Conservation (phyloP, 1,284 basidiomycete genomes). For the Sanguinoderma infundibulare region DNA sequence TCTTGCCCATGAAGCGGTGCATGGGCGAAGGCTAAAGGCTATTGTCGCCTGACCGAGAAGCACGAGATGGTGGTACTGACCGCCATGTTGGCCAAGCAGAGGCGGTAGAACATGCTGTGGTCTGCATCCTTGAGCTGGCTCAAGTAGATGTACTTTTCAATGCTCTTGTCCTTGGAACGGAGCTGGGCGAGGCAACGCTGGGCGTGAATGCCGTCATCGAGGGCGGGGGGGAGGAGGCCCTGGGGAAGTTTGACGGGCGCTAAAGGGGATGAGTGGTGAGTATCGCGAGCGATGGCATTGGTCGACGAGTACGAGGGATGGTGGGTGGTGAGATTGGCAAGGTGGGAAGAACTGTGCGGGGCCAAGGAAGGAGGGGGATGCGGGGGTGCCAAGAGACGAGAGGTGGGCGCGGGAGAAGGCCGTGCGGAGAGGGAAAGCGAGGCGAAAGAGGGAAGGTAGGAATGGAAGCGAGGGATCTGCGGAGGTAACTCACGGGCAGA, state of each 20-base stretch:
- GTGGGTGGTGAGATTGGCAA: not conserved
- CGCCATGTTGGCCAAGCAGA: slow-evolving; percentile 70
- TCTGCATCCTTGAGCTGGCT: slow-evolving; percentile 75
- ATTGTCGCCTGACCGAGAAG: not conserved
- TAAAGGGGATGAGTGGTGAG: slow-evolving; percentile 45
- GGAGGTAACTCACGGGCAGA: slow-evolving; percentile 53
- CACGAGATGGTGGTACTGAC: slow-evolving; percentile 31
- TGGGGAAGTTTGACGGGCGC: slow-evolving; percentile 42
- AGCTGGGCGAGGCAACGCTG: slow-evolving; percentile 71
- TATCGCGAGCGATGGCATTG: slow-evolving; percentile 4
- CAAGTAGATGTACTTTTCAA: slow-evolving; percentile 87
- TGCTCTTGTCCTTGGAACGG: slow-evolving; percentile 70
- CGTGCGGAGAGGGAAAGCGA: not conserved
- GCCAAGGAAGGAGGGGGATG: not conserved
- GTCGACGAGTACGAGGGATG: not conserved
- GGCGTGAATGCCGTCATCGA: slow-evolving; percentile 59
- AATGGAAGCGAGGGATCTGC: slow-evolving; percentile 4
- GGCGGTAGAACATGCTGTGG: slow-evolving; percentile 74
- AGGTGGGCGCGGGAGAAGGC: slow-evolving; percentile 14
- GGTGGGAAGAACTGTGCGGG: slow-evolving; percentile 2
- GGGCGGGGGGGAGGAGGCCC: slow-evolving; percentile 69
- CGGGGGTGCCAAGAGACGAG: not conserved
- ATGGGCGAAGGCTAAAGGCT: not conserved
- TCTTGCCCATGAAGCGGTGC: not conserved
- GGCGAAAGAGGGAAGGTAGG: slow-evolving; percentile 9